Percentiles rank a stretch among this genome's conserved stretches.
phyloP scores from a whole-genome alignment of 768 basidiomycete genomes.

The Leccinum disarticulatum region DNA sequence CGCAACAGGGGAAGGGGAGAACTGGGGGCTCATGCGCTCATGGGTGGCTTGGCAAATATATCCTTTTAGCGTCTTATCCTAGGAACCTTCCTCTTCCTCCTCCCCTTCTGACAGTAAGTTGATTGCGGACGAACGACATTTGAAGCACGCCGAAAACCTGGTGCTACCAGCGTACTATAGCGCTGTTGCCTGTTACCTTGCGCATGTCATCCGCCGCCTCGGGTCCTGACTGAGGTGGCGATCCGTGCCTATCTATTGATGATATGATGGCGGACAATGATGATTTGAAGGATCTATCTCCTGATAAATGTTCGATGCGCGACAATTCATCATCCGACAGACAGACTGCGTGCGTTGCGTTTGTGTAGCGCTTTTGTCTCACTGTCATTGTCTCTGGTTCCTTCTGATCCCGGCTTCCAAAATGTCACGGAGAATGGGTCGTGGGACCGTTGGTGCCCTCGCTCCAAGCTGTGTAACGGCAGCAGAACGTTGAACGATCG shows the following conservation, averaged over 20 bases:
- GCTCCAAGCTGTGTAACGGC: neutral
- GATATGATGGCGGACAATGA: neutral
- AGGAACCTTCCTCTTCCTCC: neutral
- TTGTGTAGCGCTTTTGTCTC: neutral
- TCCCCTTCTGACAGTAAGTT: no score
- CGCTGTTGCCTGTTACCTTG: neutral
- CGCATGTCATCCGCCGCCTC: conserved; percentile 2
- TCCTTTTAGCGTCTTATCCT: neutral
- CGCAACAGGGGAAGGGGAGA: no score
- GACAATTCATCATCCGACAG: neutral
- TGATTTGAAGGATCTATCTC: neutral
- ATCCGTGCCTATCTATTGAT: conserved; percentile 10
- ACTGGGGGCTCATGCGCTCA: neutral
- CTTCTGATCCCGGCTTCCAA: neutral
- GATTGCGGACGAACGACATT: neutral
- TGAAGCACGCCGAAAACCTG: neutral
- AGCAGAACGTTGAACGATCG: neutral
- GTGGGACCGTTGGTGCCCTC: neutral
- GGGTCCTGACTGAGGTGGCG: neutral
- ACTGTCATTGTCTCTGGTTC: neutral
- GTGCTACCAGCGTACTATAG: neutral
- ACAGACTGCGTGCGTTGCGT: neutral
- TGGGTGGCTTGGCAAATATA: neutral
- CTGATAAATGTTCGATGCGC: conserved; percentile 10
- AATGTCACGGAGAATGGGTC: neutral